Evolutionary conservation across 106 monocot genomes (phyloP).

Genomic region (Agapanthus africanus): DNA sequence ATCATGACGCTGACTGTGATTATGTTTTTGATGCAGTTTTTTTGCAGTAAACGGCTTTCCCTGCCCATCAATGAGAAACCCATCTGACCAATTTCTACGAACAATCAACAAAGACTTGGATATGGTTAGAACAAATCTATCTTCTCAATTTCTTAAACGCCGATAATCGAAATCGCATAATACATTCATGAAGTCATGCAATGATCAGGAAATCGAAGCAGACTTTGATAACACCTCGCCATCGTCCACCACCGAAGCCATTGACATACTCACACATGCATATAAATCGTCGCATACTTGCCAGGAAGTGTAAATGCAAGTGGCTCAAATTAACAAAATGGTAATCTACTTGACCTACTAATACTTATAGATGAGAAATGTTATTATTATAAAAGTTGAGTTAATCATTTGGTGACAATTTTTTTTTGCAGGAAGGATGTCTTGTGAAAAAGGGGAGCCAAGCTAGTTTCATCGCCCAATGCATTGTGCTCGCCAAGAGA

Average conservation of each 20-base stretch:
- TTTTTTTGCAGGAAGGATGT: constrained; percentile 16
- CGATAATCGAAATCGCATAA: neutral
- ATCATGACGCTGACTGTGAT: too few relatives aligned
- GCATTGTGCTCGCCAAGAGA: constrained; percentile 18
- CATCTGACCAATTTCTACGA: constrained; percentile 39
- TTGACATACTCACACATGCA: constrained; percentile 15
- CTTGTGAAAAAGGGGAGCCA: constrained; percentile 13
- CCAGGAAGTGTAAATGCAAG: neutral
- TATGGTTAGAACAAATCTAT: constrained; percentile 8
- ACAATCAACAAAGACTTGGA: constrained; percentile 59
- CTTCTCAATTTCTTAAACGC: neutral
- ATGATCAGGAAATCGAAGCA: neutral
- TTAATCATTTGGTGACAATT: too few relatives aligned
- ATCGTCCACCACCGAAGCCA: constrained; percentile 11
- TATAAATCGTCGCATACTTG: constrained; percentile 10
- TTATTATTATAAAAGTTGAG: too few relatives aligned
- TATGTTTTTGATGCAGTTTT: constrained; percentile 17
- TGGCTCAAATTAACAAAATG: constrained; percentile 11
- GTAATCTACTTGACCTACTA: constrained; percentile 9
- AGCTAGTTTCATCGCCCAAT: constrained; percentile 24
- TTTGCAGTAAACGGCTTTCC: constrained; percentile 36
- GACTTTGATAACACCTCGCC: neutral
- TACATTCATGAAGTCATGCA: too few relatives aligned
- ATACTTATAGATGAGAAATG: neutral
- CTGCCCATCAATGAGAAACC: constrained; percentile 32